Base-by-base conservation (phyloP, 306 rosid genomes). In the Prunus fruticosa region DNA sequence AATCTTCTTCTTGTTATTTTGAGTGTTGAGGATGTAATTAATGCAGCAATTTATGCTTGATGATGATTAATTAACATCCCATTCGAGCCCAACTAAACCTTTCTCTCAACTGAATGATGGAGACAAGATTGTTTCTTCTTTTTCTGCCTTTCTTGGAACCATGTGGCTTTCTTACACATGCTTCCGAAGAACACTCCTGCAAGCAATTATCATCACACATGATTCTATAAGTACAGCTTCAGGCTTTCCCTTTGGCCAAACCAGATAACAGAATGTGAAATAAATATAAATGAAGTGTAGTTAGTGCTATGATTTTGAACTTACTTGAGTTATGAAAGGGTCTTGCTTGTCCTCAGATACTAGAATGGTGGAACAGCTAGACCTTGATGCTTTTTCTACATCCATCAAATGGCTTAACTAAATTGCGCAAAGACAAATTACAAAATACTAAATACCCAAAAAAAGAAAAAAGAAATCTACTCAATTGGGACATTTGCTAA, bases 371-470 rank as follows among this genome's bases (percentile, higher is more conserved):
- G 75, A 74, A 70, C 74, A 82, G 78, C 77, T 78, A 67, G 78
- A 81, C 67, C 56, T 78, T 68, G 78, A 67, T 61, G 84, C 74
- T 66, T 83, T 80, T 75, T 72, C 89, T 38, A 62, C 22, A 11
- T 71, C 80, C 74, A 75, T 67, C 63, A 61, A 69, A 8, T 51
- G 38, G 74, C 83, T 80, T 58, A 80, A 45, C 89, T 86, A 69
- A n/a, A n/a, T n/a, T n/a, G n/a, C n/a, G n/a, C n/a, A n/a, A n/a
- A n/a, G n/a, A n/a, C n/a, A n/a, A n/a, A n/a, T n/a, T n/a, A n/a
- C n/a, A n/a, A n/a, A n/a, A n/a, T n/a, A n/a, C n/a, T n/a, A n/a
- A n/a, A n/a, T n/a, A n/a, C n/a, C n/a, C n/a, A n/a, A n/a, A n/a
- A n/a, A 57, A 57, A 20, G 3, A 57, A 22, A 54, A 11, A 38